Evolutionary conservation across 1,284 basidiomycete species (phyloP).

Genomic region (Violaceomyces palustris): DNA sequence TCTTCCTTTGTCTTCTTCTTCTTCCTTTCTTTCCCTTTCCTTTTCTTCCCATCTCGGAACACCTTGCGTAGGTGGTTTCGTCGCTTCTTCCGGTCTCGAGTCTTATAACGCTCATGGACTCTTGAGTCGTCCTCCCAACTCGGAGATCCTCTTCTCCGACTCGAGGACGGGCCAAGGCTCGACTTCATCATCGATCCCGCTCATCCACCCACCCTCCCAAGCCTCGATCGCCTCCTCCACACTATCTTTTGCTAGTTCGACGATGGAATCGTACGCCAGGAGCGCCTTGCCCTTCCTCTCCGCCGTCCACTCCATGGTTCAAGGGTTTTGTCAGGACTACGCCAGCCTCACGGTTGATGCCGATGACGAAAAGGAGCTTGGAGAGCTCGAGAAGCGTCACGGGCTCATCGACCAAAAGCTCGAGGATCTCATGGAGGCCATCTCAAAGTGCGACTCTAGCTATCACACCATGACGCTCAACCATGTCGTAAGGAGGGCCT

Average conservation of each 20-base stretch:
- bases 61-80: slow-evolving; percentile 69
- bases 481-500: slow-evolving; percentile 79
- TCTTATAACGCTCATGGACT: slow-evolving; percentile 84
- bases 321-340: neutral
- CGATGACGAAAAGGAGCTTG: neutral
- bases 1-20: neutral
- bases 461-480: slow-evolving; percentile 85
- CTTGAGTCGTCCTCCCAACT: too few species aligned
- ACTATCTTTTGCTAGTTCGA: slow-evolving; percentile 64
- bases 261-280: slow-evolving; percentile 68
- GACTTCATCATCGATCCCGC: too few species aligned
- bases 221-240: slow-evolving; percentile 23
- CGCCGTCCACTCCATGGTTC: slow-evolving; percentile 51
- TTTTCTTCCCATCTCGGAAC: neutral
- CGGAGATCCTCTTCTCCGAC: too few species aligned
- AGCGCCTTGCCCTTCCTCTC: slow-evolving; percentile 72
- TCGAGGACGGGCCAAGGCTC: too few species aligned
- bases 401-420: slow-evolving; percentile 2
- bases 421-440: slow-evolving; percentile 4
- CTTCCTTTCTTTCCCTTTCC: neutral
- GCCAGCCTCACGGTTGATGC: neutral
- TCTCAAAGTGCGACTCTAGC: slow-evolving; percentile 62
- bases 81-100: slow-evolving; percentile 87
- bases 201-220: slow-evolving; percentile 24
- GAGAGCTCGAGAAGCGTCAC: too few species aligned